These are phyloP conservation scores for Yamadazyma buinensis DNA, from an alignment of 1,139 yeast genomes.

Conservation along the genomic window DNA sequence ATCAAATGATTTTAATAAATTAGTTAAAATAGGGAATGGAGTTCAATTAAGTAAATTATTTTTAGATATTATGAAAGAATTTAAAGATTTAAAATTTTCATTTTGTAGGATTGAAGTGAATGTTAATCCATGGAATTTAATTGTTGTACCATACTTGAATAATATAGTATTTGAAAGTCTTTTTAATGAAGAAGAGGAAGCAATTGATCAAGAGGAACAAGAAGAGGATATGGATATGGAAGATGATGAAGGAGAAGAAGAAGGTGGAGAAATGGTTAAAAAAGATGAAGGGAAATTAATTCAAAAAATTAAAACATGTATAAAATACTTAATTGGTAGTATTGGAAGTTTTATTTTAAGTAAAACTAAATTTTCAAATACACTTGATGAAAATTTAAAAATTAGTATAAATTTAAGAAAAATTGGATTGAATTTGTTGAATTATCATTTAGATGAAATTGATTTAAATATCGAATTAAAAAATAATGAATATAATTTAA, in stretches of 20 bases:
- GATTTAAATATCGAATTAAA: conserved; percentile 25
- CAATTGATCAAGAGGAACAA: no score
- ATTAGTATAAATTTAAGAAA: conserved; percentile 38
- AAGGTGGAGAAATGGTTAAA: background rate
- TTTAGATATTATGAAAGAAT: conserved; percentile 18
- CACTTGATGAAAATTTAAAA: conserved; percentile 24
- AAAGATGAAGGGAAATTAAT: background rate
- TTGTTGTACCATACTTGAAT: conserved; percentile 17
- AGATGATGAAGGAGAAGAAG: conserved; percentile 5
- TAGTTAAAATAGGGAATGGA: conserved; percentile 8
- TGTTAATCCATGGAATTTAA: conserved; percentile 25
- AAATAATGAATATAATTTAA: conserved; percentile 20
- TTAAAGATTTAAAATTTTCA: conserved; percentile 16
- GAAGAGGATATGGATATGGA: background rate
- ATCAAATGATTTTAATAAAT: conserved; percentile 17
- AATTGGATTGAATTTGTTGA: conserved; percentile 31
- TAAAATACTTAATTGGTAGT: conserved; percentile 25
- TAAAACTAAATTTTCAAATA: conserved; percentile 7
- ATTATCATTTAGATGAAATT: conserved; percentile 41
- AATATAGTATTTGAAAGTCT: conserved; percentile 7
- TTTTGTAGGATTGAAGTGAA: conserved; percentile 22
- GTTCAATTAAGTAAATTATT: conserved; percentile 11
- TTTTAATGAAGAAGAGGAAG: background rate
- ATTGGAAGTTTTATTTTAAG: conserved; percentile 25
- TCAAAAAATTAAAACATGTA: conserved; percentile 22